These are phyloP conservation scores for Xylaria bambusicola DNA, from an alignment of 495 filamentous ascomycete species.

Conservation along the genomic window DNA sequence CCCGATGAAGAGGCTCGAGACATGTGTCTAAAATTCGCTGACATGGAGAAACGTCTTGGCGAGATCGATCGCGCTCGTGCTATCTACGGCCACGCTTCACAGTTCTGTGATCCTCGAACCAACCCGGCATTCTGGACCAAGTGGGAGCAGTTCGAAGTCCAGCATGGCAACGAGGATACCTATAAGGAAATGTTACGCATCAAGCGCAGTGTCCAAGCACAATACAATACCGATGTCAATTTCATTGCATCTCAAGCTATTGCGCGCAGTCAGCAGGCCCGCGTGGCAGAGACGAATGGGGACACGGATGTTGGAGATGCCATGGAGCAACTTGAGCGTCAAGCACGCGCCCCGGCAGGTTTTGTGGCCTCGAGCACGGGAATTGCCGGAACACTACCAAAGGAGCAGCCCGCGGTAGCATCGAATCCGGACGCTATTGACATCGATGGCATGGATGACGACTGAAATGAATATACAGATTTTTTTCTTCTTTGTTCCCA, in stretches of 20 bases:
- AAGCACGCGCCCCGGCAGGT: constrained; percentile 83
- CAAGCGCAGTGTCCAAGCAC: constrained; percentile 94
- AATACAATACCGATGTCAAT: constrained; percentile 98
- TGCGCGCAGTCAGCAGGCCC: constrained; percentile 70
- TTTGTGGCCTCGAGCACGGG: constrained; percentile 88
- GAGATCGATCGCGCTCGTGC: constrained; percentile 95
- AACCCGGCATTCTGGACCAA: constrained; percentile 90
- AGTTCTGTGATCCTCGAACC: constrained; percentile 94
- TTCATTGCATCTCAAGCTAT: constrained; percentile 97
- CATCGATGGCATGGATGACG: constrained; percentile 65
- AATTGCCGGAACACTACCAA: constrained; percentile 67
- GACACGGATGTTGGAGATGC: constrained; percentile 68
- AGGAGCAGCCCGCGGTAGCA: constrained; percentile 48
- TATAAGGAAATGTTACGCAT: constrained; percentile 99
- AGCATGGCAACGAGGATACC: constrained; percentile 98
- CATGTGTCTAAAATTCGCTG: constrained; percentile 99
- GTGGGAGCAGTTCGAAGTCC: constrained; percentile 96
- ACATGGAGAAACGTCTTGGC: constrained; percentile 95
- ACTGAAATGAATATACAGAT: constrained; percentile 25
- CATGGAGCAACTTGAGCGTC: constrained; percentile 88
- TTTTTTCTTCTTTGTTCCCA: constrained; percentile 1
- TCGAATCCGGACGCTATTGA: constrained; percentile 90
- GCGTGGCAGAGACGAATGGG: constrained; percentile 49
- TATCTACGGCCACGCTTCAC: constrained; percentile 94
- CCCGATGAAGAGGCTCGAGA: constrained; percentile 93